Evolutionary conservation across 176 grass and related monocot genomes (phyloP).

Genomic region (Triticum aestivum): DNA sequence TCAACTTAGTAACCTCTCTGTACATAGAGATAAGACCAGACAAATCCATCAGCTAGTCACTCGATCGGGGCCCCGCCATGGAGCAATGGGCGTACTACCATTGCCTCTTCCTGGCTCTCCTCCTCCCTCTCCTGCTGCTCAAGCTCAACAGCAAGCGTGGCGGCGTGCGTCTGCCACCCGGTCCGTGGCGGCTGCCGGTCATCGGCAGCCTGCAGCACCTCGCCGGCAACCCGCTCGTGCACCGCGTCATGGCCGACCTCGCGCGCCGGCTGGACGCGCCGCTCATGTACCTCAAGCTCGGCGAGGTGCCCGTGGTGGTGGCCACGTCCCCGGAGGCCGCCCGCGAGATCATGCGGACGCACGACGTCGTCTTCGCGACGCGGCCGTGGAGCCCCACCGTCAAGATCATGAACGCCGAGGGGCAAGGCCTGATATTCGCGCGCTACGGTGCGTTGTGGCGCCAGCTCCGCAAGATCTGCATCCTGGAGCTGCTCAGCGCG

Average conservation of each 20-base stretch:
- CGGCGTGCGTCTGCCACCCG: background rate
- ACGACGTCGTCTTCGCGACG: conserved; percentile 27
- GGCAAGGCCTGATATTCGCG: conserved; percentile 20
- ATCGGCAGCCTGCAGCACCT: conserved; percentile 53
- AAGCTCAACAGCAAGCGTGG: background rate
- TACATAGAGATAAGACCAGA: background rate
- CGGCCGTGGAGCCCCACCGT: conserved; percentile 21
- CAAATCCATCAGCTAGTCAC: background rate
- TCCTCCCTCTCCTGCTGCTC: conserved; percentile 28
- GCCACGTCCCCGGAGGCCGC: conserved; percentile 23
- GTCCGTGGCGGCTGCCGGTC: conserved; percentile 33
- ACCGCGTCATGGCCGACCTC: conserved; percentile 32
- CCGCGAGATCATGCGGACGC: conserved; percentile 8
- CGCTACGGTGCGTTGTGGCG: conserved; percentile 32
- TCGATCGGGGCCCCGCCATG: background rate
- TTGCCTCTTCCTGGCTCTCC: background rate
- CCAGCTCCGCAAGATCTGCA: conserved; percentile 28
- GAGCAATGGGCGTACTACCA: background rate
- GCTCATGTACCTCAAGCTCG: conserved; percentile 46
- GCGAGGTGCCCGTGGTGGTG: conserved; percentile 29
- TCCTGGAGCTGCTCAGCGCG: conserved; percentile 25
- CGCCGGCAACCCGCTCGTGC: background rate
- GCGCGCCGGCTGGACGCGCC: background rate
- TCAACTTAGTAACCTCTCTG: background rate
- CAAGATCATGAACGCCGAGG: background rate